Percentiles rank a stretch among this genome's conserved stretches.
These are phyloP conservation scores for Talaromyces sp. DNA, from an alignment of 2,329 filamentous ascomycete species.

Conservation along the genomic window DNA sequence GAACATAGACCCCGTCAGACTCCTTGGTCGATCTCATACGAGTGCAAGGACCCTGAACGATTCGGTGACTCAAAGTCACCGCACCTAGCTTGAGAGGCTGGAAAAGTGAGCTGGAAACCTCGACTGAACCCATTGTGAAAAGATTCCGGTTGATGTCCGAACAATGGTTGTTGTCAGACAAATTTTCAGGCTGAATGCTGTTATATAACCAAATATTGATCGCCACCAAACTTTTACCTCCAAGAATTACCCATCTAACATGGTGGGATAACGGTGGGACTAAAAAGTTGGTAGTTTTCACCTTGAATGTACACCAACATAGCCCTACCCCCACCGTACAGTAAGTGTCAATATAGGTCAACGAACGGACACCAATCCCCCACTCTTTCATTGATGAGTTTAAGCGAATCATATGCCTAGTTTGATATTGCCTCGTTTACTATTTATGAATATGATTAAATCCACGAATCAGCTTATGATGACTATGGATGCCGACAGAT, in stretches of 20 bases:
- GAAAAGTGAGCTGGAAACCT: neutral
- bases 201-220: neutral
- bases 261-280: neutral
- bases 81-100: slow-evolving; percentile 39
- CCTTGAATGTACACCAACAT: neutral
- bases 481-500: neutral
- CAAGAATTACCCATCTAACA: neutral
- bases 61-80: slow-evolving; percentile 38
- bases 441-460: neutral
- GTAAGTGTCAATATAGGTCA: neutral
- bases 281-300: neutral
- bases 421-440: neutral
- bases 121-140: neutral
- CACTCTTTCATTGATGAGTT: neutral
- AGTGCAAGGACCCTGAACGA: slow-evolving; percentile 57
- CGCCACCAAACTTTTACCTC: neutral
- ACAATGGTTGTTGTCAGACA: neutral
- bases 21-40: slow-evolving; percentile 40
- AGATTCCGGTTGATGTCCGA: neutral
- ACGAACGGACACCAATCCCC: neutral
- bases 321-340: neutral
- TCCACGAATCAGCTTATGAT: neutral
- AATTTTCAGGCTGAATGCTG: neutral
- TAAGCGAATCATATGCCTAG: neutral
- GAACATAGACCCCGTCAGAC: slow-evolving; percentile 45